Evolutionary conservation across 2,329 filamentous ascomycete genomes (phyloP), one percentile per base, ranked within the genome.

Genomic region (Chrysosporium keratinophilum): DNA sequence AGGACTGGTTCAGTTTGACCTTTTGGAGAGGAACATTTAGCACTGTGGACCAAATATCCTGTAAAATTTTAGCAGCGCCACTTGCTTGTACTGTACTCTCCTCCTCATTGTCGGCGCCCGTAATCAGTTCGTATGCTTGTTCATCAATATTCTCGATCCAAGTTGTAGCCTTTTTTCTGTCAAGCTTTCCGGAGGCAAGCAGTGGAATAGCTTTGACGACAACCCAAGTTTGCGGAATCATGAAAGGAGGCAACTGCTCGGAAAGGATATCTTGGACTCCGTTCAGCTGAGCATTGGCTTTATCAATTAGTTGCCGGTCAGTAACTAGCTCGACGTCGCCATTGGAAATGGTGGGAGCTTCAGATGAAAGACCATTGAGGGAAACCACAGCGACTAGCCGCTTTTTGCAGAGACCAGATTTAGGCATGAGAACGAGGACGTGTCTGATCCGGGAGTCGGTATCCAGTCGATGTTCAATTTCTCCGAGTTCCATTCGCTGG

Each of bases 401-500:
- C 54, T 71, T 65, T 53, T 71, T 68, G n/a, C 67, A 64, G 2
- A 63, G 68, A 1, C 72, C 72, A n/a, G 58, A 61, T 56, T 73
- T 72, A 2, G 72, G 70, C 55, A 76, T 60, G 14, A 71, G 63
- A 2, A 76, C 72, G 46, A 75, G 65, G 2, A 67, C 68, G 55
- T 74, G 67, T 34, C 64, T 67, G 11, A 74, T 58, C 5, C 57
- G 61, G n/a, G 54, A 11, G 49, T 67, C 60, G n/a, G 63, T 64
- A 33, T 62, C 58, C 9, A 71, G 59, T n/a, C 68, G 65, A 56
- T 66, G 64, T 44, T 71, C 67, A 19, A 75, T 76, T 61, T 75
- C 76, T 44, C 70, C 74, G 44, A 82, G 74, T 67, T 82, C 85
- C 58, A 84, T 79, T 47, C 83, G 73, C 60, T 80, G 82, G 12